phyloP scores from a whole-genome alignment of 441 rosid species.

The Aleurites moluccanus region DNA sequence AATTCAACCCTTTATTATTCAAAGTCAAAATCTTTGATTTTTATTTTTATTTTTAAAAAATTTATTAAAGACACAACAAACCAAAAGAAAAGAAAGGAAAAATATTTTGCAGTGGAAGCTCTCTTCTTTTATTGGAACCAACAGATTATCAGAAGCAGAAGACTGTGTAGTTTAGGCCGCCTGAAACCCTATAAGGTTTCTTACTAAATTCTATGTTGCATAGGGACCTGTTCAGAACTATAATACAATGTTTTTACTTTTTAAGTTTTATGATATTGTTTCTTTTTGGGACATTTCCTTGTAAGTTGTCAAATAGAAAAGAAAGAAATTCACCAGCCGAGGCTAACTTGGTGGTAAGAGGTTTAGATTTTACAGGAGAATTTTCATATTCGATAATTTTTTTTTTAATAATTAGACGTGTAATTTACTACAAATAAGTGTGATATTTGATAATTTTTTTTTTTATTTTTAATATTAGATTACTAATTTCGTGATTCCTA shows the following conservation, averaged over 20 bases:
- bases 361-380: too few species aligned
- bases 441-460: too few species aligned
- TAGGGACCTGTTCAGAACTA: neutral
- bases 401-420: too few species aligned
- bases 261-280: neutral
- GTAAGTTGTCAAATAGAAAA: constrained; percentile 1
- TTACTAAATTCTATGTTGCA: constrained; percentile 4
- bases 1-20: neutral
- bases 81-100: neutral
- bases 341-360: too few species aligned
- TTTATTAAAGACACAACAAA: neutral
- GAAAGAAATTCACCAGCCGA: too few species aligned
- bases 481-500: too few species aligned
- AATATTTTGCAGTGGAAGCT: neutral
- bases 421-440: too few species aligned
- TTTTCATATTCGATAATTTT: too few species aligned
- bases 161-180: constrained; percentile 5
- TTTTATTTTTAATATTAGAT: too few species aligned
- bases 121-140: constrained; percentile 8
- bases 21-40: neutral
- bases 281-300: neutral
- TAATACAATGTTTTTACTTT: neutral
- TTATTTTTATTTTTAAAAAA: neutral
- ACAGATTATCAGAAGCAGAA: neutral
- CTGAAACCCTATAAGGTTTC: neutral